Base-by-base conservation (phyloP, 2,329 filamentous ascomycete genomes). In the Pezicula carpinea region DNA sequence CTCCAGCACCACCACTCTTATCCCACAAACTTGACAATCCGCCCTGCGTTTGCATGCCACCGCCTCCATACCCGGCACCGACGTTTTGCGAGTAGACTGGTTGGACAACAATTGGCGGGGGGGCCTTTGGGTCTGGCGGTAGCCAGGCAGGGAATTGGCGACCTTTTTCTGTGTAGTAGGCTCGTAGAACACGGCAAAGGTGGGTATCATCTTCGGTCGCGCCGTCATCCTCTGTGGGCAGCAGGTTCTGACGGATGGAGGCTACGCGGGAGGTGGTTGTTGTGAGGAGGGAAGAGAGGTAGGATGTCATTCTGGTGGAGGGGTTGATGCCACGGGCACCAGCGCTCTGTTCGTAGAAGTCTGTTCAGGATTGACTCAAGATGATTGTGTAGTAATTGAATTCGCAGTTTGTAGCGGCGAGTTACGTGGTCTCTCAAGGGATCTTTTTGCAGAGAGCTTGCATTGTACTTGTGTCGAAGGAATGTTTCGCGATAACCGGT, bases 81-180 rank as follows among this genome's bases (percentile, higher is more conserved):
- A 79, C 69, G 62, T 71, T 66, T 52, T 62, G 63, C 53, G 77
- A 69, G 67, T 79, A 74, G 52, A 81, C 64, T 48, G 79, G 66
- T 54, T 76, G 71, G 40, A 70, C 66, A 29, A 59, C 38, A 57
- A 53, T 55, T 10, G 69, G 69, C 4, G 71, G 57, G 18, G 77
- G 72, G 4, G 79, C 80, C 68, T 89, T 92, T n/a, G 89, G 91
- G 66, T 96, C 89, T 5, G 88, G 84, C 6, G 91, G 89, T 6
- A 97, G 83, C 92, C 93, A 97, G 57, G 75, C 70, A 1, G 93
- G 93, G 53, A 91, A 87, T 2, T 82, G 76, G 18, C 84, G 83
- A 57, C 85, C 87, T 63, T 95, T 93, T 66, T 97, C 91, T 43
- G 75, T 80, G 75, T 99, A 97, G 76, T 97, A 96, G 59, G 83